Conservation (phyloP, 2,329 filamentous ascomycete genomes). For the Aspergillus floridensis region DNA sequence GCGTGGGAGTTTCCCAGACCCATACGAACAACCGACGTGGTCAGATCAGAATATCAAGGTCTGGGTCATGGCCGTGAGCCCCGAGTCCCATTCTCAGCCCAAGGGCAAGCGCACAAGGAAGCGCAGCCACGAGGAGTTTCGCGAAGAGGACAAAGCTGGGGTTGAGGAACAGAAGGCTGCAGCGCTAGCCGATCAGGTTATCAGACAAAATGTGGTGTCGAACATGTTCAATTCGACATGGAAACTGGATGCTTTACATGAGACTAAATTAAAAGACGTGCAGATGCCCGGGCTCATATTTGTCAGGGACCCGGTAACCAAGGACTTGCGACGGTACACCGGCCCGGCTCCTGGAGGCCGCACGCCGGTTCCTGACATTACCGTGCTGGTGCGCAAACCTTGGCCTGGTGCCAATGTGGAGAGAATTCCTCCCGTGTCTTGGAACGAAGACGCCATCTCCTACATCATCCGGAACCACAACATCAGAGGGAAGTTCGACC, state of each 20-base stretch:
- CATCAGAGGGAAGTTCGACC: conserved; percentile 77
- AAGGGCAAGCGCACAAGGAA: conserved; percentile 42
- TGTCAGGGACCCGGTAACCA: conserved; percentile 59
- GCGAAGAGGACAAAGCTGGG: conserved; percentile 18
- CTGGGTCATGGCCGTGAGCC: conserved; percentile 70
- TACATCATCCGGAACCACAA: conserved; percentile 80
- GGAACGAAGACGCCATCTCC: conserved; percentile 68
- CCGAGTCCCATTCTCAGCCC: conserved; percentile 15
- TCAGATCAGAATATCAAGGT: conserved; percentile 74
- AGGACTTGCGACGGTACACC: conserved; percentile 65
- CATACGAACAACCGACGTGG: conserved; percentile 61
- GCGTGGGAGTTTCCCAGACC: conserved; percentile 19
- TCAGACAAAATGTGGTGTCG: conserved; percentile 63
- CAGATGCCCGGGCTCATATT: conserved; percentile 69
- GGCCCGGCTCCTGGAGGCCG: conserved; percentile 62
- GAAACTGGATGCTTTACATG: conserved; percentile 67
- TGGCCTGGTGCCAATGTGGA: conserved; percentile 71
- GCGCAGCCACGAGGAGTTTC: conserved; percentile 52
- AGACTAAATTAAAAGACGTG: conserved; percentile 65
- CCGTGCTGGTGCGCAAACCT: conserved; percentile 69
- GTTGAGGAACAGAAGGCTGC: conserved; percentile 20
- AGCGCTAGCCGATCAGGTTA: conserved; percentile 44
- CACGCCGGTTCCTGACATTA: conserved; percentile 59
- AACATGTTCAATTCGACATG: conserved; percentile 79
- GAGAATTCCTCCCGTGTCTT: conserved; percentile 65